Evolutionary conservation across 2,329 filamentous ascomycete species (phyloP), one percentile per base, ranked within the genome.

Genomic region (Claviceps maximensis): DNA sequence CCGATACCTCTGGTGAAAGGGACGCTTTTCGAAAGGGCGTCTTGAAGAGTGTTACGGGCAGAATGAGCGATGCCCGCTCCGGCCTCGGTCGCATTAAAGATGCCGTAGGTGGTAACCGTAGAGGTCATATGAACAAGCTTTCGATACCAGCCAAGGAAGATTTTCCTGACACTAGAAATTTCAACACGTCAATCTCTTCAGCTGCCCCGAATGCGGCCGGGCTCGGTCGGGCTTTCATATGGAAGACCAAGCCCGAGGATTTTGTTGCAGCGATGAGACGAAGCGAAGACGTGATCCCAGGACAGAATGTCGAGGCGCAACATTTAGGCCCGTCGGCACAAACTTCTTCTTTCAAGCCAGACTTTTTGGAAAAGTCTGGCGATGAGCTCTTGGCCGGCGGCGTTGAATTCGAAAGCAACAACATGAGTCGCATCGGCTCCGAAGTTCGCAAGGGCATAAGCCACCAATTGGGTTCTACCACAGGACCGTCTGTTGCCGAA

Each of bases 51-150:
- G 87, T 93, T 17, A 85, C 85, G 2, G 87, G 80, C 5, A 85
- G 86, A 58, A 85, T 87, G 64, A 86, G 79, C 57, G 89, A 94
- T 67, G 87, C 89, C 47, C 83, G 86, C 47, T 89, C 85, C 53
- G 89, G 89, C 0, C 77, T 95, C 53, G 87, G 86, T 1, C 83
- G 87, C 38, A 89, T 96, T 65, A 90, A 90, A 63, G 89, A 91
- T 63, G 88, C 83, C 2, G 86, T 95, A 38, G 87, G 87, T 1
- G 74, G 75, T 15, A 71, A 70, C 12, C 64, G 74, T n/a, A 74
- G 74, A 57, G 75, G 77, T 1, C 79, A 84, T 55, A 61, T 63
- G 47, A 74, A 67, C 58, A 75, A 76, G 15, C 73, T 74, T n/a
- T 82, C 79, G 3, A 57, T 64, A 10, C 62, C 66, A 9, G 61